Conservation (phyloP, 2,329 filamentous ascomycete species). For the Cadophora gregata region DNA sequence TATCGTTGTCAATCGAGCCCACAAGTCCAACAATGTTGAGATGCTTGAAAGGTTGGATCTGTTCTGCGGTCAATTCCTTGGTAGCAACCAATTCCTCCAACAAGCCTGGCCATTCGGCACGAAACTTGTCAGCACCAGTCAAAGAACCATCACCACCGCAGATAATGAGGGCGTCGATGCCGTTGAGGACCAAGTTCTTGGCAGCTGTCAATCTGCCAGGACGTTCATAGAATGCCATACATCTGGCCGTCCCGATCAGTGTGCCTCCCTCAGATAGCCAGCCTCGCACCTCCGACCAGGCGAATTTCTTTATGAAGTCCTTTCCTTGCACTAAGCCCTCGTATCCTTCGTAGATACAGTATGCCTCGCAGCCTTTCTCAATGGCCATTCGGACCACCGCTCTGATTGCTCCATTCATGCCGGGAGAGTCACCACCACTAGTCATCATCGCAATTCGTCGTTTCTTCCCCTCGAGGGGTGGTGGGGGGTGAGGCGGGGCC, state of each 20-base stretch:
- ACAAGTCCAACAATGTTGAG: slow-evolving; percentile 97
- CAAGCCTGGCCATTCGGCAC: slow-evolving; percentile 88
- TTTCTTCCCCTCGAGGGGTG: slow-evolving; percentile 41
- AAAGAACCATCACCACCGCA: slow-evolving; percentile 96
- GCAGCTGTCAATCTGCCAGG: slow-evolving; percentile 82
- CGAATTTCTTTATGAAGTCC: slow-evolving; percentile 84
- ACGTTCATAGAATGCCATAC: slow-evolving; percentile 90
- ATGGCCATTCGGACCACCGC: slow-evolving; percentile 90
- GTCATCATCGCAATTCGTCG: slow-evolving; percentile 71
- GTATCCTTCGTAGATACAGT: slow-evolving; percentile 90
- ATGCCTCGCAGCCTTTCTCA: slow-evolving; percentile 80
- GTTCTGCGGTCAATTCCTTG: slow-evolving; percentile 71
- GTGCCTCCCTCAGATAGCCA: slow-evolving; percentile 95
- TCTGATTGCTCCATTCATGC: slow-evolving; percentile 76
- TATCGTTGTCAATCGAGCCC: slow-evolving; percentile 97
- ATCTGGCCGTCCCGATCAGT: slow-evolving; percentile 92
- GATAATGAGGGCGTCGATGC: slow-evolving; percentile 95
- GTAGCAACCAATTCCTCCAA: slow-evolving; percentile 81
- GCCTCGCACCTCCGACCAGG: slow-evolving; percentile 93
- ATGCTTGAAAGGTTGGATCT: slow-evolving; percentile 78
- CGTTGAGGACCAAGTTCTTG: slow-evolving; percentile 91
- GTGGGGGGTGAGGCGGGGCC: slow-evolving; percentile 34
- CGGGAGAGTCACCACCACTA: slow-evolving; percentile 75
- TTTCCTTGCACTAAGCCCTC: slow-evolving; percentile 92
- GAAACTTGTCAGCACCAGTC: slow-evolving; percentile 93